Evolutionary conservation across 371 early-diverging fungal genomes (phyloP), one percentile per base, ranked within the genome.

Genomic region (Blakeslea trispora): DNA sequence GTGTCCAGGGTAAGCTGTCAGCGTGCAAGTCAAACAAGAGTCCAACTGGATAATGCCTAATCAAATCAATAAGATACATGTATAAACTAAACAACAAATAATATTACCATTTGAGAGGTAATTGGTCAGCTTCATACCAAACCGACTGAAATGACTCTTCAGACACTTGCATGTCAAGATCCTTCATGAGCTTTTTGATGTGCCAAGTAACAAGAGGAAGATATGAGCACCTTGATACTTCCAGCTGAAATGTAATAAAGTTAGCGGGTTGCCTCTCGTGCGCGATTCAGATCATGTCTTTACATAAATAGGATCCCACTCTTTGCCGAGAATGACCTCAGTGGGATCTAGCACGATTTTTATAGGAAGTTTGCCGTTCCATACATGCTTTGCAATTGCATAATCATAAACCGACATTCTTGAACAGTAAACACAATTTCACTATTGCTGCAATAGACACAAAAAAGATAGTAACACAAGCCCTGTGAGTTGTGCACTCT

Each of bases 11-110:
- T 35, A 79, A 56, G n/a, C 57, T 44, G 9, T 55, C 46, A 11
- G 62, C 65, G 50, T 81, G 73, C 35, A 86, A 50, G 49, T 90
- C 91, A 54, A 78, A 82, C 13, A 90, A 67, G 7, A 91, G 75
- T 5, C 89, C 91, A 48, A 91, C 72, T n/a, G 89, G 91, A 68
- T 86, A 85, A 57, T 91, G 91, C 91, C 91, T 85, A 53, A 23
- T n/a, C n/a, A n/a, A n/a, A n/a, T n/a, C n/a, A n/a, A n/a, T n/a
- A n/a, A n/a, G n/a, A n/a, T n/a, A n/a, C n/a, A n/a, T n/a, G n/a
- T n/a, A n/a, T n/a, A n/a, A n/a, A n/a, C n/a, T n/a, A n/a, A n/a
- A n/a, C 9, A 49, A 42, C 11, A 21, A 21, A 19, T 21, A 15
- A 9, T 9, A 15, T 62, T 80, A 87, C 90, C 90, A 90, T 65